Evolutionary conservation across 2,329 filamentous ascomycete species (phyloP).

Genomic region (Colletotrichum australisinense): DNA sequence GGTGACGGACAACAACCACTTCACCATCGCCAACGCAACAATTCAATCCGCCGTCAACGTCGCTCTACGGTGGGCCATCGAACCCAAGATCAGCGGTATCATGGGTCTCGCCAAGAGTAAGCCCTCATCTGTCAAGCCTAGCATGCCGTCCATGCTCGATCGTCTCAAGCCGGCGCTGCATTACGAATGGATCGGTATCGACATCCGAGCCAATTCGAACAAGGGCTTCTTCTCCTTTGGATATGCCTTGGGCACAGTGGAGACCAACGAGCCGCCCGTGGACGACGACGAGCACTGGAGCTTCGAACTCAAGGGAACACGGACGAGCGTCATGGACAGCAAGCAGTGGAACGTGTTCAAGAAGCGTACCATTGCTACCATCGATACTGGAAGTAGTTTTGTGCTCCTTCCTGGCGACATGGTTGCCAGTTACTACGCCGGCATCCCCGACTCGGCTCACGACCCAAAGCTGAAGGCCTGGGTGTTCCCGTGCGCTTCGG

Average conservation of each 20-base stretch:
- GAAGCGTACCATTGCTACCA: constrained; percentile 61
- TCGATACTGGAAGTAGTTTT: constrained; percentile 77
- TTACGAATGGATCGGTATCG: constrained; percentile 59
- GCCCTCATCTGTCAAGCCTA: constrained; percentile 55
- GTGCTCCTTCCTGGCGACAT: constrained; percentile 69
- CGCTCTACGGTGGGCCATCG: constrained; percentile 55
- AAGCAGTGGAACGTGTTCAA: constrained; percentile 50
- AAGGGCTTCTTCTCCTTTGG: constrained; percentile 56
- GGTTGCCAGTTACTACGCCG: constrained; percentile 69
- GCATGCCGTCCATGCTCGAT: constrained; percentile 57
- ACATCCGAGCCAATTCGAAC: constrained; percentile 47
- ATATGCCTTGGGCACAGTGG: constrained; percentile 43
- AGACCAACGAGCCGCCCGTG: constrained; percentile 16
- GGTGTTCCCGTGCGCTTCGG: constrained; percentile 66
- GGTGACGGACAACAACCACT: constrained; percentile 36
- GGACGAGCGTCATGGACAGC: constrained; percentile 44
- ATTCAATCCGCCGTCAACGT: constrained; percentile 61
- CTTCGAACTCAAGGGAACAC: constrained; percentile 62
- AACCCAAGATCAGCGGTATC: constrained; percentile 59
- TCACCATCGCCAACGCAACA: constrained; percentile 56
- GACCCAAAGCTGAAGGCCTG: constrained; percentile 59
- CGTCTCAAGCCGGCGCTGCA: constrained; percentile 54
- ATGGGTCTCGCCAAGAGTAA: constrained; percentile 62
- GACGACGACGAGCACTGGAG: constrained; percentile 51
- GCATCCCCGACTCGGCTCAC: constrained; percentile 63